Evolutionary conservation across 768 basidiomycete species (phyloP), one percentile per base, ranked within the genome.

Genomic region (Phanerochaete sordida): DNA sequence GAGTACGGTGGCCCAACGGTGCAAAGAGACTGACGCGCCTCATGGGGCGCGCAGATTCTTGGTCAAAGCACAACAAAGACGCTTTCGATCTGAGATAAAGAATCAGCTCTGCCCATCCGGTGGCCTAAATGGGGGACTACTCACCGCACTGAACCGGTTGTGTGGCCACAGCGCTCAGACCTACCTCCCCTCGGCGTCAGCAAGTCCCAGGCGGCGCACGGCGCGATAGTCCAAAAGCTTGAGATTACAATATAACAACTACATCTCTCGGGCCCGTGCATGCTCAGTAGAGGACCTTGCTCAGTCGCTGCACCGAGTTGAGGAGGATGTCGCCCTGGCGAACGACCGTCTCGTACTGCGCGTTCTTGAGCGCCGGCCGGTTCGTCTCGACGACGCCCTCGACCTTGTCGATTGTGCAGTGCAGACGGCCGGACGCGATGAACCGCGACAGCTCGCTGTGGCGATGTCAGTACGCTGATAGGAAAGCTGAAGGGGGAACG

Each of bases 321-420:
- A 98, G 75, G 64, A 99, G 73, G 28, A 93, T 73, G 72, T 99
- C 96, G 1, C 95, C 95, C 76, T 95, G 89, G 73, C 89, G 90
- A 55, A 99, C 82, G n/a, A 98, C 90, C 37, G 86, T 87, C 70
- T 96, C 94, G 70, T 96, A 97, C 68, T 95, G 90, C 45, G 88
- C 87, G 54, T 86, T 91, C 81, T 97, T 88, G 45, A 81, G 73
- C 47, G 84, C 80, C 3, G 84, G 81, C 59, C 93, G 80, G 50
- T 91, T 95, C 26, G 96, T 98, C 76, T 95, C 91, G 16, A 98
- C 94, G 37, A 98, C 83, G 0, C 94, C 93, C 58, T 89, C 81
- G n/a, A 98, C 96, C 68, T 93, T 92, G 79, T 98, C 95, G 61
- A 98, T 98, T 0, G 87, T 86, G 66, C 88, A 91, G 68, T 92